Evolutionary conservation across 257 asterid genomes (phyloP).

Genomic region (Solanum chmielewskii): DNA sequence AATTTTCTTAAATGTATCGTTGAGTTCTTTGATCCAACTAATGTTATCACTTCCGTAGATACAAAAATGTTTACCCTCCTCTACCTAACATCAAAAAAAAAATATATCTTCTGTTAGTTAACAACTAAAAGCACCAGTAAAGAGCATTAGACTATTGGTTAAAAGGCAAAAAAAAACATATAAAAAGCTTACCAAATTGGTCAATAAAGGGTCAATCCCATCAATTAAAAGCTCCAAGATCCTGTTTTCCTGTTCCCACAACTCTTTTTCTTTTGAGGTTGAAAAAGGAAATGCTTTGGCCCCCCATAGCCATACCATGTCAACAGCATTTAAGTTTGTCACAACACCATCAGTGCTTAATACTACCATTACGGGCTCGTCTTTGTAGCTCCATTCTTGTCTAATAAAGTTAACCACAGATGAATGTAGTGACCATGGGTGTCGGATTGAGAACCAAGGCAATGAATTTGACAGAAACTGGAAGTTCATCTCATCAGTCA

Average conservation of each 20-base stretch:
- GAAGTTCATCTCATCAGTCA: conserved; percentile 22
- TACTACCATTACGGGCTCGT: conserved; percentile 42
- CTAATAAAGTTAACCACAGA: conserved; percentile 27
- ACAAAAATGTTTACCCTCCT: conserved; percentile 39
- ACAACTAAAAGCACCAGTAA: not conserved
- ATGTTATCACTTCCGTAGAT: conserved; percentile 45
- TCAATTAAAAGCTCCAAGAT: conserved; percentile 25
- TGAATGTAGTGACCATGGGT: conserved; percentile 47
- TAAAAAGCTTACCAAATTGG: conserved; percentile 35
- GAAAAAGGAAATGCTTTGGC: conserved; percentile 66
- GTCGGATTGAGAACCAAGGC: conserved; percentile 48
- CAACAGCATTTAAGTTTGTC: conserved; percentile 46
- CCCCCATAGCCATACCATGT: conserved; percentile 75
- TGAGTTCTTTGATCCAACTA: conserved; percentile 47
- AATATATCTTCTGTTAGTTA: not conserved
- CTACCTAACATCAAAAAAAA: conserved; percentile 25
- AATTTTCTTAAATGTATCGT: conserved; percentile 16
- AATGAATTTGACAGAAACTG: conserved; percentile 33
- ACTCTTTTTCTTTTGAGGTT: conserved; percentile 36
- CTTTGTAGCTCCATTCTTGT: conserved; percentile 38
- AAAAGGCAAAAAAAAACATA: not conserved
- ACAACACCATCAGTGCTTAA: conserved; percentile 33
- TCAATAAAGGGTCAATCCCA: conserved; percentile 34
- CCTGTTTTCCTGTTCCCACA: conserved; percentile 41
- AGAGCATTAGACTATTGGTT: not conserved